Evolutionary conservation across 2,329 filamentous ascomycete species (phyloP), one percentile per base, ranked within the genome.

Genomic region (Colletotrichum paranaense): DNA sequence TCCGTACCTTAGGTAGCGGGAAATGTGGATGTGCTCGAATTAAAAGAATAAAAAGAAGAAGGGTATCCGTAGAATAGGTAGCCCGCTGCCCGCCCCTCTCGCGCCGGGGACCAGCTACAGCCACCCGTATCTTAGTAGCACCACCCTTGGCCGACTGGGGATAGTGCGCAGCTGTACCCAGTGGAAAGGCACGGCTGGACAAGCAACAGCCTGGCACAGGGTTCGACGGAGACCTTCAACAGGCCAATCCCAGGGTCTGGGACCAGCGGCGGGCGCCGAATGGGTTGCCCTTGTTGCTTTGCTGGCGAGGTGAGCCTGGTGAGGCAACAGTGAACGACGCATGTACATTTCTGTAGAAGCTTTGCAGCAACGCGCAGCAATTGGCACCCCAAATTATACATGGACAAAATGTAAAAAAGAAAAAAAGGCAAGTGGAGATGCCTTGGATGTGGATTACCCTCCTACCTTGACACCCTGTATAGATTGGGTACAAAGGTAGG

Each of bases 131-230:
- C 58, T 42, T 42, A 32, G 62, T 6, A 67, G 67, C 67, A 30
- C 52, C 42, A 59, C 55, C 62, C 67, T 67, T n/a, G 56, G 46
- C 28, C n/a, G 62, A 49, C 46, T 55, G 63, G 62, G 32, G 32
- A 38, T 55, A 60, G 62, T 32, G 55, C 38, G 35, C 68, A 60
- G 22, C 42, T 62, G 65, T 68, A 46, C 22, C 49, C 53, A 72
- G 53, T 69, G 53, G 32, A 55, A 52, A 49, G 35, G 28, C 63
- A 49, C 66, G 52, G 32, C 58, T 68, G 28, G 59, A 62, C 68
- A 62, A 28, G 64, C 68, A 68, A 72, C 30, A 42, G 59, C 70
- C 70, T 69, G 70, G 59, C 28, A 58, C 14, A 14, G 49, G 30
- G n/a, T 9, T 46, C 52, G 55, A 35, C 30, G n/a, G 65, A 58